Conservation (phyloP, 1,284 basidiomycete genomes). For the Sanguinoderma infundibulare region DNA sequence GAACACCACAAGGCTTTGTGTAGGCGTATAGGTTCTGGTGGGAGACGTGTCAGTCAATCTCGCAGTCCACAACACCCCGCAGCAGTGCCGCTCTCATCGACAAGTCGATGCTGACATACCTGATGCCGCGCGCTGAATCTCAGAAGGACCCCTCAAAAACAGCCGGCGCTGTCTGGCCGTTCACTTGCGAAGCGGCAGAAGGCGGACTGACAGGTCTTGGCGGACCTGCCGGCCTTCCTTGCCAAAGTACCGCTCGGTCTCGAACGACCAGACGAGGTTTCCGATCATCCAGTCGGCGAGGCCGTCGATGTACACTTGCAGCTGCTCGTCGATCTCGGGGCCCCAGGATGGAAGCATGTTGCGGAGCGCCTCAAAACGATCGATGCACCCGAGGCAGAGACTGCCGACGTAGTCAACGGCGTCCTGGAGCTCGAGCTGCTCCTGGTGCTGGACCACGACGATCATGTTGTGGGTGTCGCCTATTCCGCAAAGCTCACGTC, state of each 20-base stretch:
- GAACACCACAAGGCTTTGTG: neutral
- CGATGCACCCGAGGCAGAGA: slow-evolving; percentile 42
- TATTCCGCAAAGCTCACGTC: slow-evolving; percentile 17
- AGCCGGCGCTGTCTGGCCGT: neutral
- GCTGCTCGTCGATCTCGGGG: slow-evolving; percentile 38
- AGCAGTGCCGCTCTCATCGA: neutral
- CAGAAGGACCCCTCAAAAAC: neutral
- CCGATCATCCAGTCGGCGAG: slow-evolving; percentile 46
- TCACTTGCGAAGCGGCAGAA: slow-evolving; percentile 34
- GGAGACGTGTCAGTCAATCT: neutral
- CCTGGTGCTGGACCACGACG: slow-evolving; percentile 40
- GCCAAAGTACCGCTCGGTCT: slow-evolving; percentile 47
- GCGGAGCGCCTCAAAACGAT: slow-evolving; percentile 40
- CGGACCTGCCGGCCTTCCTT: slow-evolving; percentile 39
- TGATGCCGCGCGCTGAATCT: neutral
- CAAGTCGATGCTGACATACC: neutral
- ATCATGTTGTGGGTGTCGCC: slow-evolving; percentile 51
- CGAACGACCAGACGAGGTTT: slow-evolving; percentile 47
- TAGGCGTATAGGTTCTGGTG: neutral
- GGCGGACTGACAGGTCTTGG: slow-evolving; percentile 37
- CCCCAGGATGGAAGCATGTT: slow-evolving; percentile 42
- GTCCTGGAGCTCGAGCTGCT: slow-evolving; percentile 42
- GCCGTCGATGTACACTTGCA: slow-evolving; percentile 41
- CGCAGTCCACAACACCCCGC: neutral
- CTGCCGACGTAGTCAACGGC: slow-evolving; percentile 47